Evolutionary conservation across 768 basidiomycete species (phyloP).

Genomic region (Pleurotus ostreatus): DNA sequence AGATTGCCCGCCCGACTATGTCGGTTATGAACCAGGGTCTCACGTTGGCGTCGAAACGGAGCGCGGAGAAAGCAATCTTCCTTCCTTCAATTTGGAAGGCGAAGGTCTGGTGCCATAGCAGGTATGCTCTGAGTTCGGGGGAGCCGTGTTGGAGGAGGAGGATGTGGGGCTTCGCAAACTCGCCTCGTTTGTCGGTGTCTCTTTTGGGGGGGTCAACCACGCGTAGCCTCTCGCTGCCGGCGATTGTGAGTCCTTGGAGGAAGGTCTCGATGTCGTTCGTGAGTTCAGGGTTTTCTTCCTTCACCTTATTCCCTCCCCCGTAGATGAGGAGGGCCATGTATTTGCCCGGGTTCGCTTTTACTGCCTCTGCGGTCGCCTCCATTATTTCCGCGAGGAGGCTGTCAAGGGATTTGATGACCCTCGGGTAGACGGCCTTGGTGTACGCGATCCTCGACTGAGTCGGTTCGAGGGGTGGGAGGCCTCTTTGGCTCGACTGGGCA

Average conservation of each 20-base stretch:
- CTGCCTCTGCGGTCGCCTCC: neutral
- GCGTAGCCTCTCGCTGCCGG: neutral
- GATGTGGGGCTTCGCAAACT: neutral
- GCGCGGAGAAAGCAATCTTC: neutral
- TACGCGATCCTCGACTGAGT: neutral
- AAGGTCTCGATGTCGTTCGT: neutral
- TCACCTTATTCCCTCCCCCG: neutral
- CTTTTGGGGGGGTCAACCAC: neutral
- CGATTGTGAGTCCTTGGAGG: neutral
- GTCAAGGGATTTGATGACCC: neutral
- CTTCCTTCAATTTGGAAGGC: neutral
- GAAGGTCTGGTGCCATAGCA: slow-evolving; percentile 1
- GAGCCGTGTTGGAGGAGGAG: neutral
- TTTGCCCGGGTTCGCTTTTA: neutral
- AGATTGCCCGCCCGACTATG: neutral
- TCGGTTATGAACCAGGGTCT: neutral
- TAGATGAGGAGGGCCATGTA: neutral
- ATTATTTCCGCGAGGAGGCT: neutral
- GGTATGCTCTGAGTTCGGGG: neutral
- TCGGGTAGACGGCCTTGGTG: neutral
- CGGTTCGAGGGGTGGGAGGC: neutral
- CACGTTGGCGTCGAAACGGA: neutral
- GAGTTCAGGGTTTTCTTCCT: neutral
- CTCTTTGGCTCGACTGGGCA: neutral
- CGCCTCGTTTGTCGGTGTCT: neutral